Evolutionary conservation across 495 filamentous ascomycete species (phyloP), one percentile per base, ranked within the genome.

Genomic region (Aspergillus bridgeri): DNA sequence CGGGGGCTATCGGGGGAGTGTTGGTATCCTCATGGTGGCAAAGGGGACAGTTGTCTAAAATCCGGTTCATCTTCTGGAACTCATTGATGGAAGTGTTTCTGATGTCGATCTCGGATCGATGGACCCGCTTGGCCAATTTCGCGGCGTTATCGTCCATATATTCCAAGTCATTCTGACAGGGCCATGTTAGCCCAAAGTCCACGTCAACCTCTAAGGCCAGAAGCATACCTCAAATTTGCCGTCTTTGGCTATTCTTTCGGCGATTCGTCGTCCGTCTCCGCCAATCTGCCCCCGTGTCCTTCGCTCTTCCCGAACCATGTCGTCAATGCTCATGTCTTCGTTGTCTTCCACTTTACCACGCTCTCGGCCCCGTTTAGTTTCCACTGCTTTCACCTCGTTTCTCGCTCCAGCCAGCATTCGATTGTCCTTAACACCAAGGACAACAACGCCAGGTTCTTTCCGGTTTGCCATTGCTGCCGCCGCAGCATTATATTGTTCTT

Each of bases 131-230:
- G n/a, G 93, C 91, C 9, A 98, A 81, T 65, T 95, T 96, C 48
- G 83, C 79, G 18, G 94, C 94, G 67, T 98, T 97, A 58, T 98
- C 94, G 68, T 98, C 95, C 76, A 98, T 87, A 70, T 98, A 98
- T 50, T 98, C 93, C 51, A 98, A 79, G 66, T 96, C 90, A 63
- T 95, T 88, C 81, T 88, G 57, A 2, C 19, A 48, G 1, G 21
- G 27, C 19, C 21, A 33, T 45, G 23, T 45, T 17, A 19, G 19
- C n/a, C 46, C n/a, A 0, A 27, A 13, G 33, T 38, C 13, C 33
- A 13, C 33, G 5, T 38, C 13, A 38, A 38, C 33, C 33, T 1
- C 17, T 38, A 9, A 2, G 9, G 6, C 33, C 33, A 38, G 13
- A 45, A 23, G 67, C 80, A 70, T 62, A 86, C 85, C 69, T 89